These are phyloP conservation scores for Nidularia pulvinata DNA, from an alignment of 768 basidiomycete species.

Conservation along the genomic window DNA sequence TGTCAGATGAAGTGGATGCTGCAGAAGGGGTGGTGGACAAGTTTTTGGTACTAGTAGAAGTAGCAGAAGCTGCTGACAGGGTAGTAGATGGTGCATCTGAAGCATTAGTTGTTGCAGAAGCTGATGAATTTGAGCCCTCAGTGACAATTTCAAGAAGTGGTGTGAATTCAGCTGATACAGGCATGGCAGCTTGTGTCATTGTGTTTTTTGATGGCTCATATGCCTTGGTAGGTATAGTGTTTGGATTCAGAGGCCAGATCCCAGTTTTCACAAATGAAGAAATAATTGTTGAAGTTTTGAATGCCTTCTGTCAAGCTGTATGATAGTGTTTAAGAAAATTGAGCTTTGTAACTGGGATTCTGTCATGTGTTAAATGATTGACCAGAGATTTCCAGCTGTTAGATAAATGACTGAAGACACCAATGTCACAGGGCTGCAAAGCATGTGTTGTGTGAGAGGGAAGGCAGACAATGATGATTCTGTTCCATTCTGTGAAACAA, in stretches of 20 bases:
- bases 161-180: conserved; percentile 11
- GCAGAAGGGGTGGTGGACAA: background rate
- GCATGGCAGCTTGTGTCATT: conserved; percentile 17
- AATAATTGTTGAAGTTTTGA: conserved; percentile 21
- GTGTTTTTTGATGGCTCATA: conserved; percentile 22
- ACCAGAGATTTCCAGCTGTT: too few species aligned
- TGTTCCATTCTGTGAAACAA: conserved; percentile 16
- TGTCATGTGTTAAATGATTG: conserved; percentile 4
- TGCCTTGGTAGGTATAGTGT: conserved; percentile 10
- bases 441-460: conserved; percentile 32
- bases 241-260: conserved; percentile 21
- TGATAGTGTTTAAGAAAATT: conserved; percentile 22
- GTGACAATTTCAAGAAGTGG: conserved; percentile 3
- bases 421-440: conserved; percentile 32
- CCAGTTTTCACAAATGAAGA: conserved; percentile 25
- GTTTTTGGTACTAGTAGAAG: background rate
- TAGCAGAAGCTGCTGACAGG: background rate
- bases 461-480: conserved; percentile 31
- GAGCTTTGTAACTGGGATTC: conserved; percentile 20
- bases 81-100: too few species aligned
- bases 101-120: too few species aligned
- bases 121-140: too few species aligned
- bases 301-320: conserved; percentile 13
- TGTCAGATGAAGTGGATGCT: background rate
- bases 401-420: too few species aligned